Evolutionary conservation across 257 asterid species (phyloP), one percentile per base, ranked within the genome.

Genomic region (Plantago major): DNA sequence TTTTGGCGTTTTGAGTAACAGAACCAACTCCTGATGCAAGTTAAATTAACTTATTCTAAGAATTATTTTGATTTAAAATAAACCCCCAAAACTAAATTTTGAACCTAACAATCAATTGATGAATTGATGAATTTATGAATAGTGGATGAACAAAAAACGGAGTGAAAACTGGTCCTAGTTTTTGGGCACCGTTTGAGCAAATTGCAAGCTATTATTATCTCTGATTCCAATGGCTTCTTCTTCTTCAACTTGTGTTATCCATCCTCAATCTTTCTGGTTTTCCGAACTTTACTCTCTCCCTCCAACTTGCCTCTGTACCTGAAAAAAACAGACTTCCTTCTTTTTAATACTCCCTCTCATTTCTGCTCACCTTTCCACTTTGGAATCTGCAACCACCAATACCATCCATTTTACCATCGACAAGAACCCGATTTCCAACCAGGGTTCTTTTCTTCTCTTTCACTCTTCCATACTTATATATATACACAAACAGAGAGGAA

Each of bases 261-360:
- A 1, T 26, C 12, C 26, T 22, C 26, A 6, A 58, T 55, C 52
- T 60, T 28, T 55, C 52, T 60, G 73, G 69, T 18, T 5, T 11
- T 15, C 69, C 75, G 69, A 15, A n/a, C 42, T 57, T 67, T 58
- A 1, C 58, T 52, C 58, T 22, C 58, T 33, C 40, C 40, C 73
- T 67, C 67, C 70, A 38, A 49, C 62, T 70, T 70, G 70, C 52
- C 22, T n/a, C n/a, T 57, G 37, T 16, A 12, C 61, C 48, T 55
- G 18, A 11, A 50, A 22, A n/a, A 37, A 44, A 11, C 6, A 12
- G 22, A 53, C 28, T 11, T 9, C 11, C 18, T 9, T 16, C 42
- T 22, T 53, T 26, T 53, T 9, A 3, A 11, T 28, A 10, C n/a
- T n/a, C n/a, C n/a, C n/a, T n/a, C n/a, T n/a, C 38, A 52, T 13